Evolutionary conservation across 768 basidiomycete species (phyloP), one percentile per base, ranked within the genome.

Genomic region (Tremella yokohamensis): DNA sequence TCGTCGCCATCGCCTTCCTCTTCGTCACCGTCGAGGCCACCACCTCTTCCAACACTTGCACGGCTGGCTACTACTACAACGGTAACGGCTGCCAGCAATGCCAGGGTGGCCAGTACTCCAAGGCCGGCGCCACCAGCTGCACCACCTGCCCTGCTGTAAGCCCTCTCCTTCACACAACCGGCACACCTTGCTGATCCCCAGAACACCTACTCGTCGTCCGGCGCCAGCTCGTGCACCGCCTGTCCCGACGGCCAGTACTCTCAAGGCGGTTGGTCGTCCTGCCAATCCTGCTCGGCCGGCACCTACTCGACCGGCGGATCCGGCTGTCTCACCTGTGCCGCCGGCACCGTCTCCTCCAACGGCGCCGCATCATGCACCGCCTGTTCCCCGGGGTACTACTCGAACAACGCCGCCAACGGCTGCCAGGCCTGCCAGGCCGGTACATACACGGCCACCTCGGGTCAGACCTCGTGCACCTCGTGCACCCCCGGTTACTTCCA

Each of bases 401-500:
- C 24, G 24, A 52, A 34, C 34, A 29, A n/a, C 26, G 37, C 26
- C 4, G 24, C 25, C 15, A 26, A 24, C 22, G 51, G 24, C 11
- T 52, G 51, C 37, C 51, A 52, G 37, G 16, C 22, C 18, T 52
- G 51, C 34, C 37, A 29, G 16, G 51, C 25, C 12, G 51, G 51
- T 12, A 34, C 51, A 2, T 52, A 52, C 51, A 52, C 51, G 24
- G 34, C 24, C 8, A 38, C 51, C 4, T 16, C 7, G n/a, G 37
- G 34, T 20, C 51, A 52, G 37, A 34, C 51, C 3, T 52, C 51
- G 12, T 52, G 51, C 37, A 52, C 51, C 16, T 39, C 37, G n/a
- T 52, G 51, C 22, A n/a, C 37, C 16, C 25, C 34, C 12, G 51
- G 51, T 6, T 52, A 52, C 37, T 52, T 26, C n/a, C 51, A 52